These are phyloP conservation scores for Entoloma clypeatum DNA, from an alignment of 1,284 basidiomycete species.

Conservation along the genomic window DNA sequence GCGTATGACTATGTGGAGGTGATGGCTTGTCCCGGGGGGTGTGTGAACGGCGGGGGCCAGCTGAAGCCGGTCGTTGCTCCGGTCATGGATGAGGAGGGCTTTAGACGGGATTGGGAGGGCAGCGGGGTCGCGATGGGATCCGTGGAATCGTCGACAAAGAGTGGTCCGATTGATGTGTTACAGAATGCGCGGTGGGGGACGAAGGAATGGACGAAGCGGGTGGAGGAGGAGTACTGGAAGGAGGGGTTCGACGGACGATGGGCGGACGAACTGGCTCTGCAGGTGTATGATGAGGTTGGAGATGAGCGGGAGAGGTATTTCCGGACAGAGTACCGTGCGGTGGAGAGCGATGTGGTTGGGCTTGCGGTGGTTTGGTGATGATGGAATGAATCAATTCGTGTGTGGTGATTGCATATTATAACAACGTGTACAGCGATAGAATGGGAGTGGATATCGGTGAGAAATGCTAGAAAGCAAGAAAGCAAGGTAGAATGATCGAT, in stretches of 20 bases:
- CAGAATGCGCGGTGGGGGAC: slow-evolving; percentile 56
- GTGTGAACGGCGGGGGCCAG: slow-evolving; percentile 97
- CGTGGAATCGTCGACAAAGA: no score
- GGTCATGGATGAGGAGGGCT: slow-evolving; percentile 56
- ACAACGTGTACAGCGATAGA: no score
- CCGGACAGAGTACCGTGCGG: slow-evolving; percentile 80
- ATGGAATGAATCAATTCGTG: neutral
- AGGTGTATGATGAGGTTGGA: slow-evolving; percentile 23
- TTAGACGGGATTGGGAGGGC: slow-evolving; percentile 51
- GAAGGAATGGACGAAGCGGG: slow-evolving; percentile 21
- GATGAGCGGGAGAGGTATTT: slow-evolving; percentile 45
- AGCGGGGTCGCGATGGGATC: slow-evolving; percentile 42
- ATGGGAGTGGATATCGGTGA: no score
- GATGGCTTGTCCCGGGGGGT: slow-evolving; percentile 98
- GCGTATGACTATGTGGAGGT: slow-evolving; percentile 97
- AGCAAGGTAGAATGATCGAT: no score
- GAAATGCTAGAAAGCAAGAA: no score
- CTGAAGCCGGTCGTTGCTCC: slow-evolving; percentile 50
- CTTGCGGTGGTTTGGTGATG: slow-evolving; percentile 79
- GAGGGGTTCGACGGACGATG: slow-evolving; percentile 10
- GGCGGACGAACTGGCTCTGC: slow-evolving; percentile 17
- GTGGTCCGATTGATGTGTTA: slow-evolving; percentile 32
- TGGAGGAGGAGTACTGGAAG: slow-evolving; percentile 23
- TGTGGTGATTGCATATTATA: neutral
- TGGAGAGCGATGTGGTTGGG: slow-evolving; percentile 83